Conservation (phyloP, 2,329 filamentous ascomycete species). For the Tolypocladium tropicale region DNA sequence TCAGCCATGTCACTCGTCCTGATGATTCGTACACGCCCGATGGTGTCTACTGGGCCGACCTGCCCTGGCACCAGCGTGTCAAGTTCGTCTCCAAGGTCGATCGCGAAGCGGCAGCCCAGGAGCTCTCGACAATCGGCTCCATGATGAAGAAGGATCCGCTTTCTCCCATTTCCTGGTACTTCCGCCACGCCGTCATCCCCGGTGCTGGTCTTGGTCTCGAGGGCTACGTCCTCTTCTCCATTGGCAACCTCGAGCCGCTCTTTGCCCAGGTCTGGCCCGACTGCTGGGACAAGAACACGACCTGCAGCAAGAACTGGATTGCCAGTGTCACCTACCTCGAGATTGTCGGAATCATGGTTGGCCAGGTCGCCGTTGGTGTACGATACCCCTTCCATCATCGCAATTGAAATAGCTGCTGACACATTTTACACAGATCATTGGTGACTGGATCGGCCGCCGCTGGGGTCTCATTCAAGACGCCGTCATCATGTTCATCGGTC, state of each 20-base stretch:
- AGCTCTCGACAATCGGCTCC: conserved; percentile 54
- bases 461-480: conserved; percentile 96
- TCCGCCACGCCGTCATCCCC: conserved; percentile 82
- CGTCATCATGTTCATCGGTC: conserved; percentile 82
- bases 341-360: conserved; percentile 88
- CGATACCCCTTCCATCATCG: conserved; percentile 15
- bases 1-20: conserved; percentile 72
- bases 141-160: conserved; percentile 86
- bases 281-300: conserved; percentile 62
- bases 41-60: conserved; percentile 88
- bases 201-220: conserved; percentile 88
- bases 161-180: conserved; percentile 75
- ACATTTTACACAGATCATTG: conserved; percentile 33
- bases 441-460: conserved; percentile 74
- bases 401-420: conserved; percentile 6
- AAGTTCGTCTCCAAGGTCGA: conserved; percentile 70
- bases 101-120: conserved; percentile 54
- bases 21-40: conserved; percentile 78
- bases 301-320: conserved; percentile 72
- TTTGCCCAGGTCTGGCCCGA: conserved; percentile 63
- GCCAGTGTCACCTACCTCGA: conserved; percentile 83
- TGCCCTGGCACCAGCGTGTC: conserved; percentile 59
- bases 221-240: conserved; percentile 94
- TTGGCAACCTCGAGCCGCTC: conserved; percentile 81
- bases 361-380: conserved; percentile 80